These are phyloP conservation scores for Pezicula radicicola DNA, from an alignment of 2,329 filamentous ascomycete species.

Conservation along the genomic window DNA sequence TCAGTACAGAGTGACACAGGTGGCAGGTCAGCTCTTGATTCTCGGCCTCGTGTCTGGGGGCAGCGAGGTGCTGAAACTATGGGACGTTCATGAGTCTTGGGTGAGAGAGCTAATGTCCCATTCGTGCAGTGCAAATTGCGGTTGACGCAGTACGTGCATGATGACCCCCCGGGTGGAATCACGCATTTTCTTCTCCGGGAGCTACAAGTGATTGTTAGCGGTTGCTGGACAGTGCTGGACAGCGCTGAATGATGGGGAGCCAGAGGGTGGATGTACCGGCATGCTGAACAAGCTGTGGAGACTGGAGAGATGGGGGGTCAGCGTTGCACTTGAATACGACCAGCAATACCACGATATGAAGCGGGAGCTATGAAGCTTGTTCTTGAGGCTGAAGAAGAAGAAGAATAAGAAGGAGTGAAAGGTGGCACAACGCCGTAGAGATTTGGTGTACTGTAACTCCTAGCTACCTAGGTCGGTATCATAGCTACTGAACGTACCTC, in stretches of 20 bases:
- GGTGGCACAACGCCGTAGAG: too few species aligned
- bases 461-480: too few species aligned
- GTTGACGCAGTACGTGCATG: slow-evolving; percentile 2
- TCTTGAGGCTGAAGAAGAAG: background rate
- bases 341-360: background rate
- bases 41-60: background rate
- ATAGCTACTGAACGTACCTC: too few species aligned
- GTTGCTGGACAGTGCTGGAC: background rate
- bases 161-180: background rate
- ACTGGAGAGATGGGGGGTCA: background rate
- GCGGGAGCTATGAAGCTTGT: too few species aligned
- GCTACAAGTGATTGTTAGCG: background rate
- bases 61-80: background rate
- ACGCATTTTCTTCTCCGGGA: slow-evolving; percentile 8
- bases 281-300: slow-evolving; percentile 3
- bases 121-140: background rate
- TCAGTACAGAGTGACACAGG: slow-evolving; percentile 9
- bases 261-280: background rate
- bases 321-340: too few species aligned
- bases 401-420: too few species aligned
- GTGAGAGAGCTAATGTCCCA: background rate
- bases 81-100: background rate
- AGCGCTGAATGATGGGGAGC: background rate
- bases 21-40: background rate
- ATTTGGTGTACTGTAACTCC: too few species aligned